These are phyloP conservation scores for Brassica hybrid DNA, from an alignment of 441 rosid genomes.

Conservation along the genomic window DNA sequence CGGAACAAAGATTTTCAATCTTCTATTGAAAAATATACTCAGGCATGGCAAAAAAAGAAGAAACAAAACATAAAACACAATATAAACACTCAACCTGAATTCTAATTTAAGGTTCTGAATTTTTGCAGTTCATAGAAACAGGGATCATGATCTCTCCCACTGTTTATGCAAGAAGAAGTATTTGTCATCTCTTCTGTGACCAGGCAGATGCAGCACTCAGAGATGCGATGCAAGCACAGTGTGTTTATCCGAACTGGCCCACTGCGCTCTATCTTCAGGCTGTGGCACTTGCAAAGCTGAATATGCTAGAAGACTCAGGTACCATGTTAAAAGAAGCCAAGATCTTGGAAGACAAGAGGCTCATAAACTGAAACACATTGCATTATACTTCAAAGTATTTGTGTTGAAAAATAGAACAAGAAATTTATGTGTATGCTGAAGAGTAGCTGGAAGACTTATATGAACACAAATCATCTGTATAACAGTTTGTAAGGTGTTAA, in stretches of 20 bases:
- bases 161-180: constrained; percentile 81
- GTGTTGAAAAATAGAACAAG: not conserved
- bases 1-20: constrained; percentile 63
- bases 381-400: constrained; percentile 2
- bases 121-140: constrained; percentile 76
- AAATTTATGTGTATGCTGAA: not conserved
- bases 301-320: constrained; percentile 88
- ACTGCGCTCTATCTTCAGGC: constrained; percentile 94
- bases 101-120: not conserved
- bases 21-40: constrained; percentile 78
- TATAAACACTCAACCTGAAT: not conserved
- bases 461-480: not conserved
- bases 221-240: constrained; percentile 97
- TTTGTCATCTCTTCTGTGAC: constrained; percentile 76
- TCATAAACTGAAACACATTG: constrained; percentile 47
- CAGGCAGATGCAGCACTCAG: constrained; percentile 90
- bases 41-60: constrained; percentile 47
- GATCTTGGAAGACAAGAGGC: constrained; percentile 68
- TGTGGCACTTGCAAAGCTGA: constrained; percentile 85
- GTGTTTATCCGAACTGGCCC: constrained; percentile 86
- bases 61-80: not conserved
- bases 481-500: not conserved
- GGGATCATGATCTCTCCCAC: constrained; percentile 92
- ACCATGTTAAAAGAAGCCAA: constrained; percentile 88
- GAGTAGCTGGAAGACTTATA: not conserved